Percentiles rank a stretch among this genome's conserved stretches.
Conservation (phyloP, 148 eudicot genomes). For the Vaccinium corymbosum region DNA sequence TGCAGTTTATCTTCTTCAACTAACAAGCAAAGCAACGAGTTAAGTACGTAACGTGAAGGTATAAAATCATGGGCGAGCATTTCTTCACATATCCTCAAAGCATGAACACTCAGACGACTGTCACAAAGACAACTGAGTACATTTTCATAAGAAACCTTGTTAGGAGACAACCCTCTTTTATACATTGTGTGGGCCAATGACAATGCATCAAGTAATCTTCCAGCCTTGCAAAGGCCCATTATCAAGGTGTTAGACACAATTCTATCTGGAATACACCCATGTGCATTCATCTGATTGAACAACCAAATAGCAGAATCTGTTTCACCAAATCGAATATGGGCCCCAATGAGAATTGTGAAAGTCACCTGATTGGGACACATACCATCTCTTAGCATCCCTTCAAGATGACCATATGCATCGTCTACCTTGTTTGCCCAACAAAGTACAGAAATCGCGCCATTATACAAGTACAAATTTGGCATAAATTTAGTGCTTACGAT, state of each 20-base stretch:
- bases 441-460: constrained; percentile 36
- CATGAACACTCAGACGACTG: constrained; percentile 19
- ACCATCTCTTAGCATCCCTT: constrained; percentile 34
- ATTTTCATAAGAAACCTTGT: constrained; percentile 31
- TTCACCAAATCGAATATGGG: constrained; percentile 36
- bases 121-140: constrained; percentile 36
- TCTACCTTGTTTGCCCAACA: constrained; percentile 33
- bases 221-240: constrained; percentile 32
- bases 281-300: constrained; percentile 33
- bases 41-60: constrained; percentile 29
- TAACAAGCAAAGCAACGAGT: constrained; percentile 26
- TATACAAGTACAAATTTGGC: constrained; percentile 39
- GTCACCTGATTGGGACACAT: constrained; percentile 40
- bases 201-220: constrained; percentile 42
- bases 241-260: constrained; percentile 32
- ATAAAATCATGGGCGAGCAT: constrained; percentile 29
- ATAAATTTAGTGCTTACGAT: constrained; percentile 10
- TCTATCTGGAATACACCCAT: constrained; percentile 34
- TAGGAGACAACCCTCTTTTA: constrained; percentile 43
- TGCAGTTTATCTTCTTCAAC: constrained; percentile 26
- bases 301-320: constrained; percentile 30
- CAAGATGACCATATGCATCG: constrained; percentile 33
- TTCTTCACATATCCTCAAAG: constrained; percentile 33
- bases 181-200: constrained; percentile 33
- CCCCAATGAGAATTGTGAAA: constrained; percentile 39